These are phyloP conservation scores for Epithele typhae DNA, from an alignment of 768 basidiomycete genomes.

Conservation along the genomic window DNA sequence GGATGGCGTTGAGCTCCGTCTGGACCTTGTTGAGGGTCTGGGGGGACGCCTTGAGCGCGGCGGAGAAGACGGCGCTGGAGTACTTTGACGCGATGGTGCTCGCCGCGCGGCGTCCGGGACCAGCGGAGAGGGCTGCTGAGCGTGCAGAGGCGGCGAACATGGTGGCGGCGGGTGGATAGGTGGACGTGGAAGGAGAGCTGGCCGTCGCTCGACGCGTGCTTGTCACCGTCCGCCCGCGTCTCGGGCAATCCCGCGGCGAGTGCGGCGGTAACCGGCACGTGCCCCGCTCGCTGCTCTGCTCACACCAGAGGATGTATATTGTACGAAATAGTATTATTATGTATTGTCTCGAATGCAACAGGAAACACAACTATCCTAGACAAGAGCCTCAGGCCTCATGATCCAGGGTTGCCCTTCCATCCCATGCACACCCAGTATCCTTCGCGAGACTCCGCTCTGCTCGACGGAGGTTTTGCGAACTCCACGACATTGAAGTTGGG, in stretches of 20 bases:
- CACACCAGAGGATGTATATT: neutral
- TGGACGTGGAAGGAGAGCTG: slow-evolving; percentile 10
- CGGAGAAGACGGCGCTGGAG: slow-evolving; percentile 76
- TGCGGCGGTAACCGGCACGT: slow-evolving; percentile 8
- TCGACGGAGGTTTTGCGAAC: slow-evolving; percentile 78
- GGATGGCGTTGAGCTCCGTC: slow-evolving; percentile 71
- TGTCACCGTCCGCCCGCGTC: slow-evolving; percentile 6
- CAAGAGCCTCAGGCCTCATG: no score
- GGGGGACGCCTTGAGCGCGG: slow-evolving; percentile 80
- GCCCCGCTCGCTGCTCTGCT: no score
- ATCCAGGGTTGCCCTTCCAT: slow-evolving; percentile 49
- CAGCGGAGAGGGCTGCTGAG: slow-evolving; percentile 39
- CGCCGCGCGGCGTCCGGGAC: slow-evolving; percentile 65
- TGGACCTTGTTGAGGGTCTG: slow-evolving; percentile 82
- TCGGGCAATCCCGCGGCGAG: slow-evolving; percentile 7
- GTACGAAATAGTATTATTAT: neutral
- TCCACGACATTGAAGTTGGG: slow-evolving; percentile 64
- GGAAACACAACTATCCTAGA: no score
- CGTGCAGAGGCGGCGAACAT: slow-evolving; percentile 56
- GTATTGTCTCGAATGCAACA: no score
- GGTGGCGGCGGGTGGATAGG: slow-evolving; percentile 26
- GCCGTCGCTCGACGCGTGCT: slow-evolving; percentile 7
- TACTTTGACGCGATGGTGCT: slow-evolving; percentile 80
- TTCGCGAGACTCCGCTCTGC: slow-evolving; percentile 73
- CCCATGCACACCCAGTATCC: slow-evolving; percentile 86